Percentiles rank a stretch among this genome's conserved stretches.
Evolutionary conservation across 192 early-diverging fungal genomes (phyloP).

Genomic region (Coemansia sp.): DNA sequence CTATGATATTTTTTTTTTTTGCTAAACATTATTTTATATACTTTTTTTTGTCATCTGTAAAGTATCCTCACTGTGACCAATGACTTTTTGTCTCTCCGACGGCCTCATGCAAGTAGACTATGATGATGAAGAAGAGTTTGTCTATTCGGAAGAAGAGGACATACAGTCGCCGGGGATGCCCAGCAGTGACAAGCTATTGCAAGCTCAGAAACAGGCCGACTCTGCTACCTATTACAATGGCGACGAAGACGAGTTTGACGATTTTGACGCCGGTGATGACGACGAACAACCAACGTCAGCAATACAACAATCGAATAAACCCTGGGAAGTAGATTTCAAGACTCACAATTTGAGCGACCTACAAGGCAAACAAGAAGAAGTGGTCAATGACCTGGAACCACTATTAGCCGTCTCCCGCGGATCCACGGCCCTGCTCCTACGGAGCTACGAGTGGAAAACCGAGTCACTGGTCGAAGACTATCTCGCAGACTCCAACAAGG

Average conservation of each 20-base stretch:
- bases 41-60: not conserved
- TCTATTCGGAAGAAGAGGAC: conserved; percentile 35
- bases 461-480: conserved; percentile 50
- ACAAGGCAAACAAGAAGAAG: conserved; percentile 34
- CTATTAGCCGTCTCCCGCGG: conserved; percentile 37
- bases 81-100: conserved; percentile 34
- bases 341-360: conserved; percentile 25
- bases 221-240: conserved; percentile 24
- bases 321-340: conserved; percentile 49
- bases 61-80: not conserved
- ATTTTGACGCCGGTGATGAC: conserved; percentile 27
- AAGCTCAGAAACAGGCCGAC: conserved; percentile 22
- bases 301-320: not conserved
- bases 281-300: conserved; percentile 10
- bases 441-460: conserved; percentile 46
- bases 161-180: not conserved
- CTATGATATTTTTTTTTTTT: not conserved
- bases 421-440: conserved; percentile 39
- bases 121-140: conserved; percentile 22
- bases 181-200: not conserved
- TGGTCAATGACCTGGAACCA: conserved; percentile 33
- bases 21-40: not conserved
- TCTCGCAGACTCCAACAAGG: conserved; percentile 31
- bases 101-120: conserved; percentile 42
- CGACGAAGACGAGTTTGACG: conserved; percentile 28